Evolutionary conservation across 176 grass and related monocot genomes (phyloP).

Genomic region (Saccharum spontaneum): DNA sequence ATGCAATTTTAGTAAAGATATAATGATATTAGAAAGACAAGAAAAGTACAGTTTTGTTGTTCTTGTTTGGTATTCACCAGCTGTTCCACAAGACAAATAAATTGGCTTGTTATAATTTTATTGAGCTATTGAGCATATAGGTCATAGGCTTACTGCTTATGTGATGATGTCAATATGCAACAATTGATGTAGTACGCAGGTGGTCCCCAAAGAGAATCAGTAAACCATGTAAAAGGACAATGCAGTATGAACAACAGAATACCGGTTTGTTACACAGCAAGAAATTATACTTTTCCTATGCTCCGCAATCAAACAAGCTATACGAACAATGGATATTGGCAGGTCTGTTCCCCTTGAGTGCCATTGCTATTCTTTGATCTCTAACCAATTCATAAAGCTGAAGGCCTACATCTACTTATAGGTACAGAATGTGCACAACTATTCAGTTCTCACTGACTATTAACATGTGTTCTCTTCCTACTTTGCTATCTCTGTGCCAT

Average conservation of each 20-base stretch:
- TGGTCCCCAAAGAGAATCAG: neutral
- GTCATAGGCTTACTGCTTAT: neutral
- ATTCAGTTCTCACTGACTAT: neutral
- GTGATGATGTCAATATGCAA: neutral
- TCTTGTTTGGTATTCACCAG: neutral
- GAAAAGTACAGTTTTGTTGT: neutral
- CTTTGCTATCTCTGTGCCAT: neutral
- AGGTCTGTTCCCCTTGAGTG: neutral
- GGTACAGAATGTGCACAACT: neutral
- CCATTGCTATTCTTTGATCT: neutral
- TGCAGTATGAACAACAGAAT: neutral
- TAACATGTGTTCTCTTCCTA: neutral
- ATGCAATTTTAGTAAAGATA: neutral
- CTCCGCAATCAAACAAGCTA: neutral
- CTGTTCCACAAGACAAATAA: neutral
- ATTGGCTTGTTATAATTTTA: neutral
- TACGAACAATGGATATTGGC: neutral
- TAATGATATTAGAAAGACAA: neutral
- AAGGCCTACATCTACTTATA: neutral
- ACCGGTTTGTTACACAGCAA: neutral
- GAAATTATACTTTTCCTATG: neutral
- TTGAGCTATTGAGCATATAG: neutral
- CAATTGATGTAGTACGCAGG: neutral
- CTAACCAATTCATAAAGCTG: neutral
- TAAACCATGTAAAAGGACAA: neutral